Base-by-base conservation (phyloP, 2,329 filamentous ascomycete genomes). In the Bertia moriformis region DNA sequence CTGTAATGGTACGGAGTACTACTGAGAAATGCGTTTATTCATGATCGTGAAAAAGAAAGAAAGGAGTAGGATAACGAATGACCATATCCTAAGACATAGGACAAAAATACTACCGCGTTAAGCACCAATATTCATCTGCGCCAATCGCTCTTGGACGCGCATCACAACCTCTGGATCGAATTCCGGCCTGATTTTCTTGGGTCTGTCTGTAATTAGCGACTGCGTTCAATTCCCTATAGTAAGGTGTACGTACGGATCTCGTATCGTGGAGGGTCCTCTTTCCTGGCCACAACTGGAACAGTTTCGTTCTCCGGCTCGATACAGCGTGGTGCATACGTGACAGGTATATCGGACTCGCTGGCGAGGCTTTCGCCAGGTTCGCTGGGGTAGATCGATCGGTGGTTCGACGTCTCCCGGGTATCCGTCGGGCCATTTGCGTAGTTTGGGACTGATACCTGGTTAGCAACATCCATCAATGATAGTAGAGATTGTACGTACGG, bases 321-420 rank as follows among this genome's bases (percentile, higher is more conserved):
- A 64, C 5, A 51, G 4, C 2, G 49, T 55, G 2, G 48, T 45
- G 44, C 62, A 65, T 13, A 49, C 42, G 44, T 64, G 57, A 40
- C 62, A 65, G 14, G 50, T 54, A 47, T 61, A 65, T 39, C 57
- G 54, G 4, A 64, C 53, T 15, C 59, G 45, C 19, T 47, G 55
- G 13, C 57, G 53, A 4, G 56, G 49, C 35, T 55, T 59, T 40
- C 50, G 29, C 13, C 19, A 42, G 10, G 30, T 30, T 14, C 44
- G 38, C 18, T 29, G 13, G 13, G 15, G 18, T 30, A 19, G 18
- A 18, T 32, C 45, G 13, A 39, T 30, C 3, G 54, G 52, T 7
- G 57, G 57, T 18, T 62, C 56, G 14, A 42, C 58, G 43, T 65
- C 62, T 4, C 59, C 61, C 22, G 62, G 58, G 44, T 63, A 65